These are phyloP conservation scores for Phytophthora lateralis DNA, from an alignment of 352 stramenopile genomes.

Conservation along the genomic window DNA sequence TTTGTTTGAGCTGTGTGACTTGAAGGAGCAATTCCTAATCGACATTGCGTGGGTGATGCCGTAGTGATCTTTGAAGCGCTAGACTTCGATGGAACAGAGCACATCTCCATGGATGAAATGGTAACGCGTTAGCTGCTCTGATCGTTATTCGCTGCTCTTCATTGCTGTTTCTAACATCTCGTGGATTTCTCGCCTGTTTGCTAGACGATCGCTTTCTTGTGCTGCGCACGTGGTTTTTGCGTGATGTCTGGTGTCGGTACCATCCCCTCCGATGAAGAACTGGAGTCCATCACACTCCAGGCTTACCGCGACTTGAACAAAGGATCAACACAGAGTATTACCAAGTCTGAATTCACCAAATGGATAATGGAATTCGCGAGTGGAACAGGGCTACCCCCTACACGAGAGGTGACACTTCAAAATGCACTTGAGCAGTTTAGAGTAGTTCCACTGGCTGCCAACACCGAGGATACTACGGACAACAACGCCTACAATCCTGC, in stretches of 20 bases:
- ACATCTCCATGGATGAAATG: slow-evolving; percentile 85
- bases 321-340: slow-evolving; percentile 54
- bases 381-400: slow-evolving; percentile 11
- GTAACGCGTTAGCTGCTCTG: slow-evolving; percentile 20
- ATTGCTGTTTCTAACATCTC: neutral
- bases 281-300: slow-evolving; percentile 60
- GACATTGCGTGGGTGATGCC: neutral
- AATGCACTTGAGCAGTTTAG: slow-evolving; percentile 35
- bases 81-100: slow-evolving; percentile 72
- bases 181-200: neutral
- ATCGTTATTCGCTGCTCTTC: neutral
- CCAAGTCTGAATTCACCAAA: slow-evolving; percentile 65
- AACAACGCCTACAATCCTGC: slow-evolving; percentile 2
- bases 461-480: slow-evolving; percentile 3
- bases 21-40: neutral
- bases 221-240: slow-evolving; percentile 52
- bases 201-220: slow-evolving; percentile 73
- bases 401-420: slow-evolving; percentile 35
- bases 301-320: slow-evolving; percentile 70
- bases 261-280: slow-evolving; percentile 59
- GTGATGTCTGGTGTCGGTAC: slow-evolving; percentile 51
- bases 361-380: slow-evolving; percentile 49
- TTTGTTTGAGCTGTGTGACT: neutral
- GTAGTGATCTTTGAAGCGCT: slow-evolving; percentile 78
- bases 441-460: slow-evolving; percentile 7